Conservation (phyloP, 1,284 basidiomycete species). For the Ceratobasidium sp. region DNA sequence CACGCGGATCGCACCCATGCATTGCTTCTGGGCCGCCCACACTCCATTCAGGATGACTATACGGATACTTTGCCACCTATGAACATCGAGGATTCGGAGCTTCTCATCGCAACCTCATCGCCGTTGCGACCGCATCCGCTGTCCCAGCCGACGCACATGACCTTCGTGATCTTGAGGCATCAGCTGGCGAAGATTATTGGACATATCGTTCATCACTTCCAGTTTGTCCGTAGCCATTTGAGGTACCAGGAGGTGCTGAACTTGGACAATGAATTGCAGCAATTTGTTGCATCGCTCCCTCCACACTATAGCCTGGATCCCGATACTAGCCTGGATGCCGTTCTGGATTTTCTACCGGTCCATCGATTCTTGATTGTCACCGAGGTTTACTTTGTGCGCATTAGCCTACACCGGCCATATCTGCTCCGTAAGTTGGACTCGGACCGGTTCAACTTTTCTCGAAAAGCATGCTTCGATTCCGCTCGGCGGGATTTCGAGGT, state of each 20-base stretch:
- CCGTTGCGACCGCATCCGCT: constrained; percentile 51
- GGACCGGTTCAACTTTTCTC: constrained; percentile 75
- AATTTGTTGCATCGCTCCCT: constrained; percentile 76
- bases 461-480: constrained; percentile 77
- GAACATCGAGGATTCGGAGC: constrained; percentile 73
- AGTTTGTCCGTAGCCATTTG: constrained; percentile 79
- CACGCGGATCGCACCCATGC: constrained; percentile 91
- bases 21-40: constrained; percentile 87
- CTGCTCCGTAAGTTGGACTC: constrained; percentile 71
- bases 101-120: constrained; percentile 50
- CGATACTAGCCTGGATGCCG: constrained; percentile 77
- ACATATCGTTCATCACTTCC: constrained; percentile 92
- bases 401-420: constrained; percentile 74
- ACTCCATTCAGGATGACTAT: constrained; percentile 85
- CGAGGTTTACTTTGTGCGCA: constrained; percentile 78
- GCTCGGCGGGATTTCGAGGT: constrained; percentile 76
- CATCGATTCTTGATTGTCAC: constrained; percentile 79
- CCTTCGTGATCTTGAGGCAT: constrained; percentile 87
- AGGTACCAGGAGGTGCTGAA: constrained; percentile 84
- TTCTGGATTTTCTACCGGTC: constrained; percentile 65
- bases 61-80: constrained; percentile 81
- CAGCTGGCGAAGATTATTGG: constrained; percentile 84
- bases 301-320: constrained; percentile 76
- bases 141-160: constrained; percentile 74
- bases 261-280: constrained; percentile 84